These are phyloP conservation scores for Silene uniflora DNA, from an alignment of 148 eudicot species.

Conservation along the genomic window DNA sequence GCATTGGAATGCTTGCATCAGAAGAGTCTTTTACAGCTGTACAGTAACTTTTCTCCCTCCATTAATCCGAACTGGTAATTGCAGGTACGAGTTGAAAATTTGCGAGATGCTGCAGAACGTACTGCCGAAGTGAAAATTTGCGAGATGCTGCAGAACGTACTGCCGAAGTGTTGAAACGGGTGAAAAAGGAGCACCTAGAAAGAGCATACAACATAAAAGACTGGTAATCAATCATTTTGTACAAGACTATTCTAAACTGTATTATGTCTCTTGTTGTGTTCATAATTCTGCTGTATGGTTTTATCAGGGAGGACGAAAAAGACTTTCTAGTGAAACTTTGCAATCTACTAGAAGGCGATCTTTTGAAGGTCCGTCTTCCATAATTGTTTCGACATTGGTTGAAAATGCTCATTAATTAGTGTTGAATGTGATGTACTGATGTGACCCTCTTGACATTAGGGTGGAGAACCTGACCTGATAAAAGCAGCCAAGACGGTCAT, in stretches of 20 bases:
- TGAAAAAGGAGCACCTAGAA: constrained; percentile 70
- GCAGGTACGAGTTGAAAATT: constrained; percentile 80
- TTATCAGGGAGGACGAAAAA: constrained; percentile 67
- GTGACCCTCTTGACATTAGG: constrained; percentile 34
- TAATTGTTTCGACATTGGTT: background rate
- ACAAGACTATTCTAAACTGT: background rate
- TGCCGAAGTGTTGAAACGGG: constrained; percentile 81
- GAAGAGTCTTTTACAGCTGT: too few relatives aligned
- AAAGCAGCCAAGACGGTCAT: constrained; percentile 91
- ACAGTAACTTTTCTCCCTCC: too few relatives aligned
- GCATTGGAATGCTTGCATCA: too few relatives aligned
- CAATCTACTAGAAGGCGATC: constrained; percentile 56
- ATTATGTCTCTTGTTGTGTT: background rate
- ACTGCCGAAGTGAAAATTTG: constrained; percentile 72
- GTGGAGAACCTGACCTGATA: constrained; percentile 82
- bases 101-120: constrained; percentile 76
- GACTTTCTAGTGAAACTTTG: constrained; percentile 85
- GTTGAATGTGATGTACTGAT: background rate
- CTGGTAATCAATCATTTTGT: constrained; percentile 39
- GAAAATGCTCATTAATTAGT: background rate
- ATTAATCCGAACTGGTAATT: background rate
- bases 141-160: constrained; percentile 78
- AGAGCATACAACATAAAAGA: constrained; percentile 77
- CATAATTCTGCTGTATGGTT: background rate
- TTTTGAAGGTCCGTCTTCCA: constrained; percentile 50